Percentiles rank a stretch among this genome's conserved stretches.
Conservation (phyloP, 257 asterid genomes). For the Striga asiatica region DNA sequence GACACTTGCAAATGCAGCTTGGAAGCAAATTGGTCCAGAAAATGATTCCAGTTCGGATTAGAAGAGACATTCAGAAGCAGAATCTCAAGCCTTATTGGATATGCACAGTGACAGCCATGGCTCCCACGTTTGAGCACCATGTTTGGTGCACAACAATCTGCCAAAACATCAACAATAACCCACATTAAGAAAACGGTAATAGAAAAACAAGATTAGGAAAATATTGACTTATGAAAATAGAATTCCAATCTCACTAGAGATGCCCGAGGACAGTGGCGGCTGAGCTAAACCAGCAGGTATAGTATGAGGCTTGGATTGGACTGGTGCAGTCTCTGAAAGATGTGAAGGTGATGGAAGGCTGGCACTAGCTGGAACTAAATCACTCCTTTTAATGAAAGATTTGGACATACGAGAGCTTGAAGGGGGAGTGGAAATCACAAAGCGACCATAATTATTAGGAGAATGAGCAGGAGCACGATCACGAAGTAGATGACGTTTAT, state of each 20-base stretch:
- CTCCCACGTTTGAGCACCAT: conserved; percentile 71
- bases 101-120: conserved; percentile 74
- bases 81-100: conserved; percentile 79
- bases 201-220: background rate
- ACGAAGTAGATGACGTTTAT: conserved; percentile 24
- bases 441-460: conserved; percentile 52
- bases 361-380: conserved; percentile 26
- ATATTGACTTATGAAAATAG: conserved; percentile 2
- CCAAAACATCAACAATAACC: conserved; percentile 15
- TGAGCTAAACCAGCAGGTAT: conserved; percentile 70
- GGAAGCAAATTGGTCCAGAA: conserved; percentile 68
- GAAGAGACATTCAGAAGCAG: conserved; percentile 77
- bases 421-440: conserved; percentile 47
- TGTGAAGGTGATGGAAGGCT: conserved; percentile 37
- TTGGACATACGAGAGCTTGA: conserved; percentile 38
- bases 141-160: conserved; percentile 87
- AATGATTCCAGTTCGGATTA: conserved; percentile 66
- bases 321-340: conserved; percentile 39
- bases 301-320: conserved; percentile 45
- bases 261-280: conserved; percentile 76
- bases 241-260: conserved; percentile 46
- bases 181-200: conserved; percentile 3
- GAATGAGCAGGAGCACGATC: conserved; percentile 38
- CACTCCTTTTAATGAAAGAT: conserved; percentile 45
- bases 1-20: conserved; percentile 56